These are phyloP conservation scores for Candida frijolesensis DNA, from an alignment of 1,139 yeast genomes.

Conservation along the genomic window DNA sequence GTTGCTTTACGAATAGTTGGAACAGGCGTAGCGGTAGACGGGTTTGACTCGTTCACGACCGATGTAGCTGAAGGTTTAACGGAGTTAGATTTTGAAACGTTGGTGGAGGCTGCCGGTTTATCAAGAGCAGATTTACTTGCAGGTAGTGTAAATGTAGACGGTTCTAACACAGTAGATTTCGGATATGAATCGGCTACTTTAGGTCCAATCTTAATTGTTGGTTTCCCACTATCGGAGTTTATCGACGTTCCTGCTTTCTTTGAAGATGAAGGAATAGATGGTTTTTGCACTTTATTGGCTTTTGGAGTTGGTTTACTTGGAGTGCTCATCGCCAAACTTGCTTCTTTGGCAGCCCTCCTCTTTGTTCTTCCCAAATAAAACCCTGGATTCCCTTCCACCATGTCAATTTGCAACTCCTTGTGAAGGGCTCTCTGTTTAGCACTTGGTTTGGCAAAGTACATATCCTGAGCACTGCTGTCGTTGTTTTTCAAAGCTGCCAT, in stretches of 20 bases:
- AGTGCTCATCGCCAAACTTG: neutral
- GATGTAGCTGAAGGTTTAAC: neutral
- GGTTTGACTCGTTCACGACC: neutral
- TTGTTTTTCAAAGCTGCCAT: neutral
- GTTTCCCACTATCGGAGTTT: neutral
- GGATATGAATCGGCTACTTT: too few relatives aligned
- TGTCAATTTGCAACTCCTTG: constrained; percentile 11
- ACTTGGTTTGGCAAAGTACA: neutral
- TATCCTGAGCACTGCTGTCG: neutral
- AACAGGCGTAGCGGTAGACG: neutral
- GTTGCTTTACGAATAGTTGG: neutral
- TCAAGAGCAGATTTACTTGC: too few relatives aligned
- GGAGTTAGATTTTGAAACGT: neutral
- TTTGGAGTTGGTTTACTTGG: neutral
- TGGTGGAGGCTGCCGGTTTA: constrained; percentile 1
- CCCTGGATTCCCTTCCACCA: constrained; percentile 15
- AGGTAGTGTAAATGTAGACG: too few relatives aligned
- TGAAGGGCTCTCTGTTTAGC: neutral
- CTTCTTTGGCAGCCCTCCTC: constrained; percentile 12
- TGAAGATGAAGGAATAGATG: neutral
- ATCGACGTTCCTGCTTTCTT: neutral
- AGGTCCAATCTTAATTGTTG: neutral
- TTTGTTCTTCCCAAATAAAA: constrained; percentile 10
- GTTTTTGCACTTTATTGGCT: constrained; percentile 13
- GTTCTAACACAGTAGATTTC: too few relatives aligned